Evolutionary conservation across 2,329 filamentous ascomycete species (phyloP).

Genomic region (Sporothrix sp.): DNA sequence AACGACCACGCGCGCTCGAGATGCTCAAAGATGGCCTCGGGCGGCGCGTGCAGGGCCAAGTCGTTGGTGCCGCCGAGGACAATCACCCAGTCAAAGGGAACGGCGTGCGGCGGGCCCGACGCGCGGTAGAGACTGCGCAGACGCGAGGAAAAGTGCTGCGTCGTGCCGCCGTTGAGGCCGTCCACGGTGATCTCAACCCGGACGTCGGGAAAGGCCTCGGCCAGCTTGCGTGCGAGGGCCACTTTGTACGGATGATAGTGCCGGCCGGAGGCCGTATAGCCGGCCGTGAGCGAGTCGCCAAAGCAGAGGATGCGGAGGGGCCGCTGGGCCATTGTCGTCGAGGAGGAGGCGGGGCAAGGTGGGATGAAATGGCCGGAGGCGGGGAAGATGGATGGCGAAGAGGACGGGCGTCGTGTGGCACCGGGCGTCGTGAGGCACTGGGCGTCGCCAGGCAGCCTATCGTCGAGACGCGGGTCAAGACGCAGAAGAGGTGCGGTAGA

Average conservation of each 20-base stretch:
- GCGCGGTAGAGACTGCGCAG: constrained; percentile 13
- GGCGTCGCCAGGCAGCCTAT: no score
- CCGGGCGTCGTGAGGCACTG: no score
- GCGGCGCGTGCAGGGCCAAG: constrained; percentile 31
- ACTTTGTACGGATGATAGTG: constrained; percentile 43
- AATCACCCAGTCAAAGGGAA: constrained; percentile 50
- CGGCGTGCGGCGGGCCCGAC: background rate
- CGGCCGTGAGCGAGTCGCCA: constrained; percentile 54
- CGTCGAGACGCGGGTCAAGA: no score
- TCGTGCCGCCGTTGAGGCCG: constrained; percentile 22
- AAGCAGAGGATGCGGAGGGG: constrained; percentile 51
- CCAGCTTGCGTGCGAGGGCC: constrained; percentile 33
- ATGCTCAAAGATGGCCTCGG: constrained; percentile 36
- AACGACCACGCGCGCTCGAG: constrained; percentile 43
- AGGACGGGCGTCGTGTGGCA: background rate
- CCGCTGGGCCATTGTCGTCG: constrained; percentile 17
- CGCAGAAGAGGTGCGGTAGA: no score
- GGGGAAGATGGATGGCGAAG: background rate
- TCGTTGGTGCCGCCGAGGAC: constrained; percentile 59
- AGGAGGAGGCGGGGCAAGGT: background rate
- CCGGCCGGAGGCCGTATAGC: constrained; percentile 36
- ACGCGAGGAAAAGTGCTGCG: constrained; percentile 19
- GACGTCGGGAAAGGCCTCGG: constrained; percentile 33
- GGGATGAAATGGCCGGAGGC: background rate
- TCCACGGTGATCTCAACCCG: constrained; percentile 22